Evolutionary conservation across 768 basidiomycete genomes (phyloP).

Genomic region (Nevesoporus exiguus): DNA sequence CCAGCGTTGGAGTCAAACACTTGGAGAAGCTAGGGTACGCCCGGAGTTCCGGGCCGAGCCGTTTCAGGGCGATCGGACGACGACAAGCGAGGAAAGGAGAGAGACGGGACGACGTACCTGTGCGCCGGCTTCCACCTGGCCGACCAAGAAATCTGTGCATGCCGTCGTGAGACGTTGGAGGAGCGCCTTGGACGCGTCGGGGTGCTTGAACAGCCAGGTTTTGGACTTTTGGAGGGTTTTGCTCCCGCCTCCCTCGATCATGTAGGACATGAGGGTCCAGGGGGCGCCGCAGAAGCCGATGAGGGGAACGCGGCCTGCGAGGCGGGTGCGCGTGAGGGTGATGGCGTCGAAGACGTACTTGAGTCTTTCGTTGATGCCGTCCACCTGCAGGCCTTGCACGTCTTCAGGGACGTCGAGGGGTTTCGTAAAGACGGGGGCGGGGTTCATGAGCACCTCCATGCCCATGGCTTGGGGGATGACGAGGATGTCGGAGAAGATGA

Average conservation of each 20-base stretch:
- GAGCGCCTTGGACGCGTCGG: slow-evolving; percentile 76
- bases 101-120: slow-evolving; percentile 59
- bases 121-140: slow-evolving; percentile 92
- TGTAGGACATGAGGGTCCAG: slow-evolving; percentile 97
- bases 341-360: slow-evolving; percentile 93
- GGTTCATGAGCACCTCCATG: slow-evolving; percentile 92
- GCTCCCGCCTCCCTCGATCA: slow-evolving; percentile 95
- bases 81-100: neutral
- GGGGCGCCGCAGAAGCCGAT: slow-evolving; percentile 98
- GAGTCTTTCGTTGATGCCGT: slow-evolving; percentile 81
- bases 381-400: slow-evolving; percentile 56
- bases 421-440: slow-evolving; percentile 83
- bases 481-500: slow-evolving; percentile 98
- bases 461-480: slow-evolving; percentile 98
- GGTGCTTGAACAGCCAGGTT: slow-evolving; percentile 91
- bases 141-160: slow-evolving; percentile 86
- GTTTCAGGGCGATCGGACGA: neutral
- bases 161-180: slow-evolving; percentile 81
- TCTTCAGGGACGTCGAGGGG: slow-evolving; percentile 80
- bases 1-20: slow-evolving; percentile 97
- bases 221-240: slow-evolving; percentile 91
- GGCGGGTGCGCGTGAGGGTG: slow-evolving; percentile 72
- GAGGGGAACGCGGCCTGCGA: slow-evolving; percentile 87
- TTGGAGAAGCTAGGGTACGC: slow-evolving; percentile 72
- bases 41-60: neutral